Percentiles rank a stretch among this genome's conserved stretches.
phyloP scores from a whole-genome alignment of 2,329 filamentous ascomycete genomes.

The Beauveria rudraprayagi region DNA sequence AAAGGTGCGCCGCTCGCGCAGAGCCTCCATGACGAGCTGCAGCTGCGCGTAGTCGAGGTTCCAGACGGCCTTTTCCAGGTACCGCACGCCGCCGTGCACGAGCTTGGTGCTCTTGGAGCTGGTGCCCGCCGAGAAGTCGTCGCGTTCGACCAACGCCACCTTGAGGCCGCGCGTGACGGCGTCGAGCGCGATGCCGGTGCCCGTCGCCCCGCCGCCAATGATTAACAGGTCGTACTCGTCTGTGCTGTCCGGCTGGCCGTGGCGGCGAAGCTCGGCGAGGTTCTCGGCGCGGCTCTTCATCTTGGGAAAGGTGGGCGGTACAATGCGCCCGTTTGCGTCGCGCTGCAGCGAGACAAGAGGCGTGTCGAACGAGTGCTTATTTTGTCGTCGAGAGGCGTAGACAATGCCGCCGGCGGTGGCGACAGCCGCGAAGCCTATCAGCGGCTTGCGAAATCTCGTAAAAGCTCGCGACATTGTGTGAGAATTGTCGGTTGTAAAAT shows the following conservation, averaged over 20 bases:
- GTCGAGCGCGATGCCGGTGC: constrained; percentile 72
- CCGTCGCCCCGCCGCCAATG: constrained; percentile 73
- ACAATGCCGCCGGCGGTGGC: constrained; percentile 23
- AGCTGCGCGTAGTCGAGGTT: constrained; percentile 80
- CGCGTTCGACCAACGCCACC: constrained; percentile 73
- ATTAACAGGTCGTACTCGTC: constrained; percentile 69
- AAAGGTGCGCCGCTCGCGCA: constrained; percentile 77
- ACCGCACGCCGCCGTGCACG: constrained; percentile 77
- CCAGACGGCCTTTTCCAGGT: constrained; percentile 80
- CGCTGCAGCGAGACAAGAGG: constrained; percentile 28
- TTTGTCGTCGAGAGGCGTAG: constrained; percentile 21
- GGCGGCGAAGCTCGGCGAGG: constrained; percentile 31
- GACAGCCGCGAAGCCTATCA: constrained; percentile 24
- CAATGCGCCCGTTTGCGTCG: constrained; percentile 28
- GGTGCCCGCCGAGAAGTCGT: constrained; percentile 75
- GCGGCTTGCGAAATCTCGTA: constrained; percentile 26
- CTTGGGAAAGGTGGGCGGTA: constrained; percentile 29
- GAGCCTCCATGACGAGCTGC: constrained; percentile 69
- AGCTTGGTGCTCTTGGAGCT: constrained; percentile 85
- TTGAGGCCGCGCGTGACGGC: constrained; percentile 70
- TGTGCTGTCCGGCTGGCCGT: constrained; percentile 27
- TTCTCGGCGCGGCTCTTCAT: constrained; percentile 29
- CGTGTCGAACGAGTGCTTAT: constrained; percentile 24
- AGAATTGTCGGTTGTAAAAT: neutral
- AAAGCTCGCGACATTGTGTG: constrained; percentile 28